Percentiles rank a stretch among this genome's conserved stretches.
phyloP scores from a whole-genome alignment of 768 basidiomycete genomes.

The Termitomyces sp. region DNA sequence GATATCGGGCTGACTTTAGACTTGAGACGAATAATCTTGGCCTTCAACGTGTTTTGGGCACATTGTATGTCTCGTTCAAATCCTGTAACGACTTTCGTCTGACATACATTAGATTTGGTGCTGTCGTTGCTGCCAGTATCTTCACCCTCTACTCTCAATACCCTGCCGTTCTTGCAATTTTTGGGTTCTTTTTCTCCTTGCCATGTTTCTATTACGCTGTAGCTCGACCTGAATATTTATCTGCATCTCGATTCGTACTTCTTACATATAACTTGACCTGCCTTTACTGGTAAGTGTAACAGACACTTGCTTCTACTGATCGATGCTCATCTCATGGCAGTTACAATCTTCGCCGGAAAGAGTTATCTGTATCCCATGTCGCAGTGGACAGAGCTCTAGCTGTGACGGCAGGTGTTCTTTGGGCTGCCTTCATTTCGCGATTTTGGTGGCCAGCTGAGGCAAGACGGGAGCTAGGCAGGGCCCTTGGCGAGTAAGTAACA shows the following conservation, averaged over 20 bases:
- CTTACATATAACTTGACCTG: constrained; percentile 91
- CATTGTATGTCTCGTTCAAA: constrained; percentile 55
- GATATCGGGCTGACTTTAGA: constrained; percentile 9
- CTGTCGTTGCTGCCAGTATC: constrained; percentile 66
- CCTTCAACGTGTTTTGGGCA: constrained; percentile 82
- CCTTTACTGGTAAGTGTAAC: constrained; percentile 52
- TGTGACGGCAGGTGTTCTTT: constrained; percentile 84
- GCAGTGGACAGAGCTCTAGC: constrained; percentile 77
- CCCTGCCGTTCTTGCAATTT: constrained; percentile 68
- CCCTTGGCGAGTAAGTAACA: constrained; percentile 72
- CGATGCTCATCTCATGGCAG: constrained; percentile 33
- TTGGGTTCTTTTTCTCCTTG: constrained; percentile 87
- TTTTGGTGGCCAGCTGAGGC: constrained; percentile 98
- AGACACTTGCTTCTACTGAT: background rate
- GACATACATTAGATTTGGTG: constrained; percentile 60
- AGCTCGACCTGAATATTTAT: constrained; percentile 70
- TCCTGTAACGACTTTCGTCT: constrained; percentile 12
- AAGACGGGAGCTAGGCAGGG: constrained; percentile 78
- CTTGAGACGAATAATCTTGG: constrained; percentile 82
- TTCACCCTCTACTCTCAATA: constrained; percentile 79
- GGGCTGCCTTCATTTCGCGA: constrained; percentile 84
- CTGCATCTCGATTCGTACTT: constrained; percentile 77
- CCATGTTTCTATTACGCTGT: constrained; percentile 95
- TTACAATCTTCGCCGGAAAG: constrained; percentile 72
- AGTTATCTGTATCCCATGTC: constrained; percentile 61